Percentiles rank a stretch among this genome's conserved stretches.
Evolutionary conservation across 179 eudicot species (phyloP).

Genomic region (Pouteria campechiana): DNA sequence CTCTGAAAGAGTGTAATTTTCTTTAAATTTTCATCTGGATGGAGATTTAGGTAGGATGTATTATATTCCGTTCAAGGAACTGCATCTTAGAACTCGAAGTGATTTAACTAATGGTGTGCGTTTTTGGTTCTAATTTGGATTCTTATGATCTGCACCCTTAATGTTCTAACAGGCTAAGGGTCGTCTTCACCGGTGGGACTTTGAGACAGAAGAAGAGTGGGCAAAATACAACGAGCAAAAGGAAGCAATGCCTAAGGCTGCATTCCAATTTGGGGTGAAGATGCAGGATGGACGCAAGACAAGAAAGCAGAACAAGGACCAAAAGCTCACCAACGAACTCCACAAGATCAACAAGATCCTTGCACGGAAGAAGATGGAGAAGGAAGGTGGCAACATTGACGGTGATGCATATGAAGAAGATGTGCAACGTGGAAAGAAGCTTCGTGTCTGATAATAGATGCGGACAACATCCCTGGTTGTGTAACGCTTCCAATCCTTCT

Average conservation of each 20-base stretch:
- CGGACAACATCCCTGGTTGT: too few species aligned
- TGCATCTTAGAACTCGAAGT: too few species aligned
- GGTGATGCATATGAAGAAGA: conserved; percentile 41
- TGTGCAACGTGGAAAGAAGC: conserved; percentile 64
- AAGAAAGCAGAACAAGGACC: conserved; percentile 81
- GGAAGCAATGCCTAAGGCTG: conserved; percentile 99
- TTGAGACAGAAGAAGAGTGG: conserved; percentile 98
- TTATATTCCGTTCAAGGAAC: too few species aligned
- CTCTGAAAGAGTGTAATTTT: too few species aligned
- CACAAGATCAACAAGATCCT: conserved; percentile 91
- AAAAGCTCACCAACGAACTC: conserved; percentile 81
- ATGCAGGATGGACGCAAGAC: conserved; percentile 99
- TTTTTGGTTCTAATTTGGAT: too few species aligned
- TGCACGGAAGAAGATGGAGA: conserved; percentile 62
- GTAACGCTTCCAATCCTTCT: too few species aligned
- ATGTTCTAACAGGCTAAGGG: conserved; percentile 73
- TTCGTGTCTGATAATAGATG: conserved; percentile 49
- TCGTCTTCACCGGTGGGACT: conserved; percentile 93
- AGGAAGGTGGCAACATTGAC: conserved; percentile 24
- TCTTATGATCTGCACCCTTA: neutral
- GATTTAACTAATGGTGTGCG: too few species aligned
- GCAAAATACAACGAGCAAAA: conserved; percentile 92
- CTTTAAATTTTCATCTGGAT: too few species aligned
- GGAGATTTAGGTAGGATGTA: too few species aligned
- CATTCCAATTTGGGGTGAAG: conserved; percentile 98